Conservation (phyloP, 2,329 filamentous ascomycete species). For the Ophiostoma perfectum region DNA sequence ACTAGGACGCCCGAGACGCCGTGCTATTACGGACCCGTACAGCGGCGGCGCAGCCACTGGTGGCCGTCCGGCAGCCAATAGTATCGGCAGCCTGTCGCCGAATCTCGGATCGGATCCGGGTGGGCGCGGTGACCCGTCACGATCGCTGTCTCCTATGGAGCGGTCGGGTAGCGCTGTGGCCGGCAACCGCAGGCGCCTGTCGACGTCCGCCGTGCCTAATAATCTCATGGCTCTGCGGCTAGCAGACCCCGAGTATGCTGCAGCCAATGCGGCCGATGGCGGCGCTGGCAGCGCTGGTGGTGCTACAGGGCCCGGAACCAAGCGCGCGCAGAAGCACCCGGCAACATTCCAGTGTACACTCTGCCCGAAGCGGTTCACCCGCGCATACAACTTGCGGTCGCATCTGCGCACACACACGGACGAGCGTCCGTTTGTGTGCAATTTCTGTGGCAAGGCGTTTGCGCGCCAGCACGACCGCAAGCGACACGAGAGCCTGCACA, state of each 20-base stretch:
- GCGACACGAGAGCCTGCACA: constrained; percentile 91
- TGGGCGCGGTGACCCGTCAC: constrained; percentile 44
- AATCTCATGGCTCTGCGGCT: constrained; percentile 78
- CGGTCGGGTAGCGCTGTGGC: constrained; percentile 45
- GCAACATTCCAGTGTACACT: constrained; percentile 93
- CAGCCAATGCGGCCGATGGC: constrained; percentile 55
- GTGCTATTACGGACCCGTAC: constrained; percentile 57
- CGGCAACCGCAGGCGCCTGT: constrained; percentile 52
- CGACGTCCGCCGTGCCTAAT: constrained; percentile 57
- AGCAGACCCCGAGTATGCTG: constrained; percentile 79
- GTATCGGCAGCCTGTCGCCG: constrained; percentile 43
- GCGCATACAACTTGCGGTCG: constrained; percentile 92
- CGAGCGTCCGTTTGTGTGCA: constrained; percentile 94
- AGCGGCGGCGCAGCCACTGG: constrained; percentile 42
- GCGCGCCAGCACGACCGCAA: constrained; percentile 96
- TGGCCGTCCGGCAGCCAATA: constrained; percentile 37
- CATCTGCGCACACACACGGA: constrained; percentile 95
- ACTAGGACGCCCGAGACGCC: constrained; percentile 46
- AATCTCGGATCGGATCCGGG: constrained; percentile 36
- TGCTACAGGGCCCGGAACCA: constrained; percentile 53
- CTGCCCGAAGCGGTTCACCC: constrained; percentile 92
- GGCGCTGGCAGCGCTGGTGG: constrained; percentile 47
- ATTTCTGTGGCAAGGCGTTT: constrained; percentile 94
- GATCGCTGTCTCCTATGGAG: constrained; percentile 56
- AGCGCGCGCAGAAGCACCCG: constrained; percentile 93